Evolutionary conservation across 805 yeast genomes (phyloP).

Genomic region (Blastobotrys chiropterorum): DNA sequence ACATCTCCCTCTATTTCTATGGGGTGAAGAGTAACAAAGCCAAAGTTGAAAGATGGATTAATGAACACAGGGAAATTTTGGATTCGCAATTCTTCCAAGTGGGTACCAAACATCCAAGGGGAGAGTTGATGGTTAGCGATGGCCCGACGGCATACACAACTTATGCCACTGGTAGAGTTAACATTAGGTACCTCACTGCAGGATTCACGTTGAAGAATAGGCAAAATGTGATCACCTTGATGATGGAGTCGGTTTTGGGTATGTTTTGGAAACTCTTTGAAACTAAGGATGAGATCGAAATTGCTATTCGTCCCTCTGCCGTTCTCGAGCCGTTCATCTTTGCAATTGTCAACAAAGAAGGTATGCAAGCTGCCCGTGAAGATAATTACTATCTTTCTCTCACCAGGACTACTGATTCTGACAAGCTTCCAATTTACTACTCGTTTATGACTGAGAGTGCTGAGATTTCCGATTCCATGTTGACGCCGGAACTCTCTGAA

Average conservation of each 20-base stretch:
- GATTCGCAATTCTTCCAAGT: conserved; percentile 70
- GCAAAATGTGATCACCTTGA: conserved; percentile 66
- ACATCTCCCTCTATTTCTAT: conserved; percentile 44
- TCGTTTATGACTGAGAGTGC: conserved; percentile 86
- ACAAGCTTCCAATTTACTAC: conserved; percentile 63
- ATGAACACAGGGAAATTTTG: conserved; percentile 46
- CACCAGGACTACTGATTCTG: conserved; percentile 72
- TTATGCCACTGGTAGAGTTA: conserved; percentile 85
- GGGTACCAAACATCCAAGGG: conserved; percentile 37
- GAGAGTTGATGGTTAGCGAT: conserved; percentile 50
- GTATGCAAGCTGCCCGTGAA: conserved; percentile 71
- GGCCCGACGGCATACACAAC: conserved; percentile 54
- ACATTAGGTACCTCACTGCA: conserved; percentile 57
- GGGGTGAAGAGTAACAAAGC: conserved; percentile 58
- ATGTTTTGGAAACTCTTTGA: conserved; percentile 40
- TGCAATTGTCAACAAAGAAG: conserved; percentile 78
- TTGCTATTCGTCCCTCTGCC: conserved; percentile 52
- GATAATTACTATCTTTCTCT: conserved; percentile 76
- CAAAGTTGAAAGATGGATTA: conserved; percentile 49
- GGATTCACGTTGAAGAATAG: conserved; percentile 67
- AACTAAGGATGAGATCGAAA: conserved; percentile 51
- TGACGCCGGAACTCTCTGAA: conserved; percentile 41
- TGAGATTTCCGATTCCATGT: conserved; percentile 67
- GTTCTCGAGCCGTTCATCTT: conserved; percentile 66
- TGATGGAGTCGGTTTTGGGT: conserved; percentile 56